Percentiles rank a stretch among this genome's conserved stretches.
Conservation (phyloP, 495 filamentous ascomycete species). For the Extremus antarcticus region DNA sequence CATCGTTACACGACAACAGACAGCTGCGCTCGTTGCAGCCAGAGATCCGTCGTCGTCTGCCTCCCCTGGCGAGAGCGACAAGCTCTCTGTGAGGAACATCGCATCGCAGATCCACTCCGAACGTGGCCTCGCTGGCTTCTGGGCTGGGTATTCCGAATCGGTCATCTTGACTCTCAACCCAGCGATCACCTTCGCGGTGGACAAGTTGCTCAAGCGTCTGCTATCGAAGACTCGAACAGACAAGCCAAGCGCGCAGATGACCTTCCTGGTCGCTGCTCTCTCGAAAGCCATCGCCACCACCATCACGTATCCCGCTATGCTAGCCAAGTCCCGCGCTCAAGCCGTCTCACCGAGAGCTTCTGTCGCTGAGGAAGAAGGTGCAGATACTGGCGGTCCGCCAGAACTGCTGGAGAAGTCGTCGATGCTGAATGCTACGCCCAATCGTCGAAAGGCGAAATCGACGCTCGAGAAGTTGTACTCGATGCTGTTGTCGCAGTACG, state of each 20-base stretch:
- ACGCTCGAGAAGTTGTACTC: conserved; percentile 11
- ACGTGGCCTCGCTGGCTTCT: conserved; percentile 68
- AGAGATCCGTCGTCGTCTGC: conserved; percentile 12
- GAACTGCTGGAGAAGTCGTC: not conserved
- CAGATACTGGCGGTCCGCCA: conserved; percentile 4
- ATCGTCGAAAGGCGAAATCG: conserved; percentile 8
- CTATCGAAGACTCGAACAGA: conserved; percentile 41
- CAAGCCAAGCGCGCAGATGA: conserved; percentile 36
- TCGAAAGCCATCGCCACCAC: conserved; percentile 71
- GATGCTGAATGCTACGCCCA: not conserved
- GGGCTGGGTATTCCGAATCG: conserved; percentile 81
- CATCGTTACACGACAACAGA: conserved; percentile 75
- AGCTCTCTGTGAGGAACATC: conserved; percentile 45
- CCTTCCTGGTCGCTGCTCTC: conserved; percentile 67
- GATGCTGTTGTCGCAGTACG: conserved; percentile 27
- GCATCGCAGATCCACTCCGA: conserved; percentile 53
- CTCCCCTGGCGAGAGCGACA: conserved; percentile 10
- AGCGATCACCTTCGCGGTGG: conserved; percentile 73
- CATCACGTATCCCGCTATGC: conserved; percentile 76
- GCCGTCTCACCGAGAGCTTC: conserved; percentile 14
- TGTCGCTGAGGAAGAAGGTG: not conserved
- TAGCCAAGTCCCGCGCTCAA: conserved; percentile 70
- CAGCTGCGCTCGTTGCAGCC: conserved; percentile 38
- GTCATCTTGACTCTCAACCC: conserved; percentile 79
- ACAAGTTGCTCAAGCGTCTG: conserved; percentile 54